Conservation (phyloP, 768 basidiomycete species). For the Rhizopogon rudus region DNA sequence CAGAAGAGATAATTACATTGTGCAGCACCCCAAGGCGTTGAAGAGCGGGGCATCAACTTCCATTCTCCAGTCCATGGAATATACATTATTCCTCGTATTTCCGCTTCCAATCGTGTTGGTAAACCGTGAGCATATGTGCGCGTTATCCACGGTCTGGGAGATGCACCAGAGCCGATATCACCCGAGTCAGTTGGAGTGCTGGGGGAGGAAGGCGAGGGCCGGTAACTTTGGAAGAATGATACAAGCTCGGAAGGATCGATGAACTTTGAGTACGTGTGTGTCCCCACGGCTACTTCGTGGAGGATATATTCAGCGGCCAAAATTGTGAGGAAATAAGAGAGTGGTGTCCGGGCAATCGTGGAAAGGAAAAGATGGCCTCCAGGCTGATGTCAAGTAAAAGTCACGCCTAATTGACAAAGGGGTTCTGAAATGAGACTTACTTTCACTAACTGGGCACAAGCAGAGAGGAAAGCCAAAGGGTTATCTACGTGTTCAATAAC, state of each 20-base stretch:
- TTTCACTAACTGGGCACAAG: slow-evolving; percentile 83
- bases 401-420: background rate
- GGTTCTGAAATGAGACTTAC: slow-evolving; percentile 36
- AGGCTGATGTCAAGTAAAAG: slow-evolving; percentile 49
- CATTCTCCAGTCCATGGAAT: slow-evolving; percentile 66
- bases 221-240: slow-evolving; percentile 69
- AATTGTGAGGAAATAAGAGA: slow-evolving; percentile 67
- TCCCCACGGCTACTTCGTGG: slow-evolving; percentile 76
- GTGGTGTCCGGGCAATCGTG: slow-evolving; percentile 84
- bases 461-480: slow-evolving; percentile 75
- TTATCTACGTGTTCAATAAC: slow-evolving; percentile 97
- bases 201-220: slow-evolving; percentile 20
- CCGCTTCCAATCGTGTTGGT: slow-evolving; percentile 64
- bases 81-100: slow-evolving; percentile 76
- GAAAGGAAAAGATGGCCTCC: slow-evolving; percentile 95
- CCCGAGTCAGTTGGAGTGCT: background rate
- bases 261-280: slow-evolving; percentile 90
- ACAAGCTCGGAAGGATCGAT: slow-evolving; percentile 83
- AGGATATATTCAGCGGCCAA: slow-evolving; percentile 79
- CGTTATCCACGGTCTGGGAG: slow-evolving; percentile 54
- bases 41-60: slow-evolving; percentile 59
- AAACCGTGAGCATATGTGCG: slow-evolving; percentile 39
- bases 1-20: slow-evolving; percentile 82
- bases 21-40: slow-evolving; percentile 41
- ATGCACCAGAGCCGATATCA: background rate